These are phyloP conservation scores for Erysimum cheiri DNA, from an alignment of 441 rosid species.

Conservation along the genomic window DNA sequence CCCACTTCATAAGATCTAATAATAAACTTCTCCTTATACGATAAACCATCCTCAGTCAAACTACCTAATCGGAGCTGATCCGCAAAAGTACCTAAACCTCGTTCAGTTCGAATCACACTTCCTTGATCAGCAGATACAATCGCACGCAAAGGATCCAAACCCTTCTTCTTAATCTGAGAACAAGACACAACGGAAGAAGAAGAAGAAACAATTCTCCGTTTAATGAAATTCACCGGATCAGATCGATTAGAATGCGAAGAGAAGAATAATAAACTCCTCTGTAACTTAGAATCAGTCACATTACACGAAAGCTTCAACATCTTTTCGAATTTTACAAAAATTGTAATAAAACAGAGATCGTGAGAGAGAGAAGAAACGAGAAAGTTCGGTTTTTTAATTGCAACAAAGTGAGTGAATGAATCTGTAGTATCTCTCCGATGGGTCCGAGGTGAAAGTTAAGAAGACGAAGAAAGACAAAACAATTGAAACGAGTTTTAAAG, in stretches of 20 bases:
- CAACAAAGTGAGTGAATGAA: slow-evolving; percentile 8
- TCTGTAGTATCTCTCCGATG: slow-evolving; percentile 51
- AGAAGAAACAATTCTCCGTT: slow-evolving; percentile 45
- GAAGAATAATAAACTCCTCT: slow-evolving; percentile 38
- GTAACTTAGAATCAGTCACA: slow-evolving; percentile 51
- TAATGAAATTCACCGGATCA: slow-evolving; percentile 37
- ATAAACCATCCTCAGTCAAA: slow-evolving; percentile 75
- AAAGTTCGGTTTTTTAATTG: slow-evolving; percentile 19
- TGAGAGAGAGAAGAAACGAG: slow-evolving; percentile 1
- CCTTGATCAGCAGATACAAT: slow-evolving; percentile 53
- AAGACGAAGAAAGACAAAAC: slow-evolving; percentile 1
- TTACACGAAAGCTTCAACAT: slow-evolving; percentile 69
- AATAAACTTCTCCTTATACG: slow-evolving; percentile 87
- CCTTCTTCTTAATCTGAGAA: slow-evolving; percentile 31
- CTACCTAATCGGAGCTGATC: slow-evolving; percentile 76
- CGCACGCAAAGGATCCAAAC: slow-evolving; percentile 40
- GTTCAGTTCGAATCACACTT: slow-evolving; percentile 43
- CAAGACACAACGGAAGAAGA: slow-evolving; percentile 33
- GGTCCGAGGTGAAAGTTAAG: slow-evolving; percentile 47
- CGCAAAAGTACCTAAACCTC: slow-evolving; percentile 53
- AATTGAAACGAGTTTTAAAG: slow-evolving; percentile 2
- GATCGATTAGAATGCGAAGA: slow-evolving; percentile 29
- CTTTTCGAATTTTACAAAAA: not conserved
- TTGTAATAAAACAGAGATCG: not conserved
- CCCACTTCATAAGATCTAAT: slow-evolving; percentile 94